phyloP scores from a whole-genome alignment of 352 stramenopile species.

The Pythium biforme region DNA sequence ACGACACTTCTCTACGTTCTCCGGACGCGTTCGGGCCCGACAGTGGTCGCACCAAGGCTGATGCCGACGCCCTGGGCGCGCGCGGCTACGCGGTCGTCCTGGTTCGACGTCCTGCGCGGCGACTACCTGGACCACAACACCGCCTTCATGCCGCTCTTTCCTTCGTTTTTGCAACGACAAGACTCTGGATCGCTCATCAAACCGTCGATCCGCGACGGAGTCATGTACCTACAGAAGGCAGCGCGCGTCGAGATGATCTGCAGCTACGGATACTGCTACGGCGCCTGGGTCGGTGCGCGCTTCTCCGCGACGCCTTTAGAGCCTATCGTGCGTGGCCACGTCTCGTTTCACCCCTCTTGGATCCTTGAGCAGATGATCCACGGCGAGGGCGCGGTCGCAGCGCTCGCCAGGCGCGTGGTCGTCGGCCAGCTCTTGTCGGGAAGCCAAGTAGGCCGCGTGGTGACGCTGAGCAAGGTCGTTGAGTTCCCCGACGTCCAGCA shows the following conservation, averaged over 20 bases:
- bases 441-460: not conserved
- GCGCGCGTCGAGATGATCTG: constrained; percentile 19
- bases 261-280: constrained; percentile 35
- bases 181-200: not conserved
- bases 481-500: constrained; percentile 49
- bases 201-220: constrained; percentile 22
- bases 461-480: constrained; percentile 25
- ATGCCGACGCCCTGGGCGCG: constrained; percentile 42
- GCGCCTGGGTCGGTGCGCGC: constrained; percentile 29
- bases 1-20: constrained; percentile 41
- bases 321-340: constrained; percentile 25
- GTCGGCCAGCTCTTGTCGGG: not conserved
- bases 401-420: constrained; percentile 35
- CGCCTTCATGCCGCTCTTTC: constrained; percentile 22
- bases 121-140: constrained; percentile 23
- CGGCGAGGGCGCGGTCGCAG: constrained; percentile 34
- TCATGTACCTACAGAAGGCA: constrained; percentile 32
- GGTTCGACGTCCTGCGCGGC: constrained; percentile 40
- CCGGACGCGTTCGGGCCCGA: constrained; percentile 49
- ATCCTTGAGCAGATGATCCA: constrained; percentile 35
- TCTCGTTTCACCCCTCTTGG: constrained; percentile 32
- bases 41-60: constrained; percentile 50
- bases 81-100: constrained; percentile 46
- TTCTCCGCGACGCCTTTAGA: constrained; percentile 15
- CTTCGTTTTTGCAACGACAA: constrained; percentile 7